Conservation (phyloP, 306 rosid species). For the Potentilla sterilis region DNA sequence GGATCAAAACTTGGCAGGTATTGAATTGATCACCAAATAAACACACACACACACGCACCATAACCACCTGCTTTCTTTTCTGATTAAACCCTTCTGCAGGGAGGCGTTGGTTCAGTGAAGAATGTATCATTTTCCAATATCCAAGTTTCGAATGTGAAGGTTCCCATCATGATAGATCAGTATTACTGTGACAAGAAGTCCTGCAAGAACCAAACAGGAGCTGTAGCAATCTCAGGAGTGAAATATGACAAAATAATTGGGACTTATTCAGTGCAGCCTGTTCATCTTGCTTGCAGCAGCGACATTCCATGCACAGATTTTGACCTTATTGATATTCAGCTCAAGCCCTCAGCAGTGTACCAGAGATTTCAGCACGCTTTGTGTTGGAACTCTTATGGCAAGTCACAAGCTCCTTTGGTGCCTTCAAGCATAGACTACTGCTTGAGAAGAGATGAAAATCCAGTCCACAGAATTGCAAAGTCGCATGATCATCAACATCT, state of each 20-base stretch:
- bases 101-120: constrained; percentile 86
- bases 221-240: constrained; percentile 59
- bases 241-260: constrained; percentile 61
- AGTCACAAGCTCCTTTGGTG: constrained; percentile 52
- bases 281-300: constrained; percentile 79
- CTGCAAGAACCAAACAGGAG: constrained; percentile 73
- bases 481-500: constrained; percentile 51
- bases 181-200: constrained; percentile 74
- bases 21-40: background rate
- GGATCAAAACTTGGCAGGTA: constrained; percentile 99
- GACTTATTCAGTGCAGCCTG: constrained; percentile 53
- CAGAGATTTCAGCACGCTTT: constrained; percentile 40
- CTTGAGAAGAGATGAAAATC: constrained; percentile 58
- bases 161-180: constrained; percentile 79
- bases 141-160: constrained; percentile 61
- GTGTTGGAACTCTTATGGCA: constrained; percentile 80
- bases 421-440: constrained; percentile 81
- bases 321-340: constrained; percentile 60
- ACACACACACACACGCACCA: background rate
- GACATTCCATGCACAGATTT: constrained; percentile 73
- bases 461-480: constrained; percentile 50
- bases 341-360: constrained; percentile 44
- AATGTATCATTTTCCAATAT: constrained; percentile 82
- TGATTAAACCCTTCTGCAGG: constrained; percentile 39
- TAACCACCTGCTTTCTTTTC: background rate